Percentiles rank a stretch among this genome's conserved stretches.
Evolutionary conservation across 129 eudicot species (phyloP).

Genomic region (Pseudognaphalium luteoalbum): DNA sequence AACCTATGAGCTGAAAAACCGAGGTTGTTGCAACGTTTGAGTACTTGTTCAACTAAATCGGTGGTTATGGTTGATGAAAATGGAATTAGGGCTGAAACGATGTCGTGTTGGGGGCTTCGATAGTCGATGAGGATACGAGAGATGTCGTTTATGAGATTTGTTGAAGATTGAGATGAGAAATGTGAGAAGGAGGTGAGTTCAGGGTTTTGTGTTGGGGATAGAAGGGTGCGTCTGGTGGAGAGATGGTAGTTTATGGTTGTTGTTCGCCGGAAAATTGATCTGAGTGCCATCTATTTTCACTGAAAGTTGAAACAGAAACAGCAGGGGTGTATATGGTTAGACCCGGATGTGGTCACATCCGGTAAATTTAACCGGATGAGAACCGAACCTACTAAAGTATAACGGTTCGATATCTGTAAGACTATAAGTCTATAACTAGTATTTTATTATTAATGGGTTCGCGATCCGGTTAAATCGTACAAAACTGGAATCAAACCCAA

Average conservation of each 20-base stretch:
- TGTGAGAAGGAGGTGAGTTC: constrained; percentile 9
- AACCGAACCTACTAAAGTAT: no score
- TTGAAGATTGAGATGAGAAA: constrained; percentile 23
- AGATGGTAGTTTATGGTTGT: constrained; percentile 21
- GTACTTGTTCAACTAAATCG: constrained; percentile 65
- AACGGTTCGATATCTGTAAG: no score
- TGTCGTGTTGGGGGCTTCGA: constrained; percentile 78
- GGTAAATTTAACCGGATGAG: no score
- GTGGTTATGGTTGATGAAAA: constrained; percentile 50
- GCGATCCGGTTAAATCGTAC: no score
- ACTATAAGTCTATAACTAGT: no score
- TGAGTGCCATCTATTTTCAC: neutral
- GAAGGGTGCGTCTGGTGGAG: constrained; percentile 7
- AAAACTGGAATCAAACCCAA: no score
- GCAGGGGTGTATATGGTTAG: no score
- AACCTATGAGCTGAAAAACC: constrained; percentile 81
- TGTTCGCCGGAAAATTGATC: constrained; percentile 25
- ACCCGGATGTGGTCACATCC: no score
- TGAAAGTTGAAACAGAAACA: no score
- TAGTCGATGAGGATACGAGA: constrained; percentile 80
- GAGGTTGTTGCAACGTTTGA: constrained; percentile 79
- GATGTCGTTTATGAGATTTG: constrained; percentile 55
- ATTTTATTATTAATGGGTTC: no score
- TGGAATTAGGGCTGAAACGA: constrained; percentile 65
- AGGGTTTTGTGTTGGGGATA: neutral